phyloP scores from a whole-genome alignment of 176 grass and related monocot species.

The Microstegium vimineum region DNA sequence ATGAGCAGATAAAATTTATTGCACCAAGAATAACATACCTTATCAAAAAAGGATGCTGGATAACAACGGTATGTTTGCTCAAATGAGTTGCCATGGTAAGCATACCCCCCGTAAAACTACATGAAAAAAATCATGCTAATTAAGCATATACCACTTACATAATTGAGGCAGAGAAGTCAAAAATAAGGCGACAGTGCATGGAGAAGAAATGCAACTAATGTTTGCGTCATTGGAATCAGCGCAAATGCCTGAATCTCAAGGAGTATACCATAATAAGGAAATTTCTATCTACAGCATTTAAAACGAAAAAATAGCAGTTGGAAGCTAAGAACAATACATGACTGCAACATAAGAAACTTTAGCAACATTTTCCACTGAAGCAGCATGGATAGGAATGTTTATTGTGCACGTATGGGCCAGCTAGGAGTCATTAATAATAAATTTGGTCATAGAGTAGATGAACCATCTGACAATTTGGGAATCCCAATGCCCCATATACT shows the following conservation, averaged over 20 bases:
- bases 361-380: background rate
- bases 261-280: background rate
- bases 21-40: conserved; percentile 39
- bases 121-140: background rate
- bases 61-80: conserved; percentile 72
- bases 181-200: background rate
- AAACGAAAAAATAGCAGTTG: background rate
- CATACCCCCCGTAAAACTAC: conserved; percentile 59
- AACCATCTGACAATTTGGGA: background rate
- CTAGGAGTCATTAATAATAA: background rate
- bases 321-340: background rate
- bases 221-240: background rate
- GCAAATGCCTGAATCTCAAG: background rate
- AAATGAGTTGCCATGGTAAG: conserved; percentile 54
- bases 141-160: background rate
- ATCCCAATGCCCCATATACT: background rate
- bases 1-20: conserved; percentile 14
- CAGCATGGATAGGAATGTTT: background rate
- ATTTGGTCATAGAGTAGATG: background rate
- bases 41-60: conserved; percentile 86
- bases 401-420: background rate
- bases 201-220: background rate
- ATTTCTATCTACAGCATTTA: background rate
- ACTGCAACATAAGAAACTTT: background rate
- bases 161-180: background rate